Base-by-base conservation (phyloP, 192 early-diverging fungal genomes). In the Coemansia sp. region DNA sequence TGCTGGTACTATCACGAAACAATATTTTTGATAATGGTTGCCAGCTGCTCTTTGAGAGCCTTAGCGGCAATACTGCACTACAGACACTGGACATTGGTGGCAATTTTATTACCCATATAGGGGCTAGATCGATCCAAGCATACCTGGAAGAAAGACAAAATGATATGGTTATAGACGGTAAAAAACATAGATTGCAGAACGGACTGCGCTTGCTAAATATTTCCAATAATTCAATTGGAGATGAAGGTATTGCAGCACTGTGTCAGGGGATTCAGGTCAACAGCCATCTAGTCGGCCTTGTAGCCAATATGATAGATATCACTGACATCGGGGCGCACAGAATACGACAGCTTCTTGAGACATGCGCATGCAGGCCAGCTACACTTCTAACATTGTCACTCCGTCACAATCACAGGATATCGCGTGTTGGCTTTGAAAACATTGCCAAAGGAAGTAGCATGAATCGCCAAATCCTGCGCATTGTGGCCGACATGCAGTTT, bases 1-100 rank as follows among this genome's bases (percentile, higher is more conserved):
- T 34, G 4, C 67, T 75, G 3, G 34, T 24, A 14, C 21, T 67
- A 5, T 60, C 73, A 10, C 66, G 59, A 27, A 75, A 75, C 63
- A 75, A 75, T 56, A 53, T 69, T 5, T 75, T 75, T 27, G 67
- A 69, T 49, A 51, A 69, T 18, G 73, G 73, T 2, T 75, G 73
- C 30, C 26, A 38, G 10, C 22, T 56, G 18, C 50, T 75, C 31
- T 69, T 75, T 58, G 54, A 28, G 2, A 44, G 56, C 4, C 62
- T 75, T 0, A 28, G 18, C 0, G 19, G 26, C 28, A 75, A 75
- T 41, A 49, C 53, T 0, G 49, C 67, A 34, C 63, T 75, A 4
- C 49, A 48, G 16, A 48, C 47, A 28, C 26, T 75, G 7, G 63
- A 65, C 30, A 53, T 75, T 12, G 56, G 62, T 21, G 73, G 73